phyloP scores from a whole-genome alignment of 1,139 yeast species.

The Candida tropicalis region DNA sequence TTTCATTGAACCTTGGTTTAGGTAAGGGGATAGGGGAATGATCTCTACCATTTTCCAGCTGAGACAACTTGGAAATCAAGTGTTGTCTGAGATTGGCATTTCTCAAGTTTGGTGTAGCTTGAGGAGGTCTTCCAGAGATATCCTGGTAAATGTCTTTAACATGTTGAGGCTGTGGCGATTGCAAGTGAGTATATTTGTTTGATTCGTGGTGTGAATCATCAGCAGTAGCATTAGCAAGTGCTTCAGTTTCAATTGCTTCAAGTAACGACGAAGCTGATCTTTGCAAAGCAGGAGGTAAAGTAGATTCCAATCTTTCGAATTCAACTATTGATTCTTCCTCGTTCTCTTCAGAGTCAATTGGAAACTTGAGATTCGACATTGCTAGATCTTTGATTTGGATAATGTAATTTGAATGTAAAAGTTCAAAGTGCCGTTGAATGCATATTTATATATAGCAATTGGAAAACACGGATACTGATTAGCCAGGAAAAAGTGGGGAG shows the following conservation, averaged over 20 bases:
- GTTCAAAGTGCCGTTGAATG: no score
- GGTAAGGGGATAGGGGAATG: conserved; percentile 57
- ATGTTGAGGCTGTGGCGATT: conserved; percentile 17
- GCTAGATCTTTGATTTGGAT: neutral
- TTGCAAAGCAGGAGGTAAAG: conserved; percentile 46
- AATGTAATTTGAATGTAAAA: neutral
- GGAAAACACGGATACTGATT: no score
- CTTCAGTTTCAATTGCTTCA: conserved; percentile 29
- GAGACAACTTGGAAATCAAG: conserved; percentile 34
- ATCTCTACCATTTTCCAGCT: conserved; percentile 39
- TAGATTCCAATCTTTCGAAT: conserved; percentile 48
- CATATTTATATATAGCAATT: no score
- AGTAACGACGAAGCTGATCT: conserved; percentile 45
- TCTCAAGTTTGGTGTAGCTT: conserved; percentile 17
- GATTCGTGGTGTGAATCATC: neutral
- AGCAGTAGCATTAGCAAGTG: conserved; percentile 1
- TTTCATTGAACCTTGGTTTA: conserved; percentile 46
- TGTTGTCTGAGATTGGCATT: conserved; percentile 20
- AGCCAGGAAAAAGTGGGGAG: no score
- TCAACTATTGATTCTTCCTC: conserved; percentile 25
- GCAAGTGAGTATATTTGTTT: conserved; percentile 6
- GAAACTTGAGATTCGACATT: conserved; percentile 11
- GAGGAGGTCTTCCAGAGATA: conserved; percentile 18
- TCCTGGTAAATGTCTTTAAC: conserved; percentile 9
- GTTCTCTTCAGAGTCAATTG: conserved; percentile 12